Evolutionary conservation across 2,329 filamentous ascomycete species (phyloP).

Genomic region (Botrytis galanthina): DNA sequence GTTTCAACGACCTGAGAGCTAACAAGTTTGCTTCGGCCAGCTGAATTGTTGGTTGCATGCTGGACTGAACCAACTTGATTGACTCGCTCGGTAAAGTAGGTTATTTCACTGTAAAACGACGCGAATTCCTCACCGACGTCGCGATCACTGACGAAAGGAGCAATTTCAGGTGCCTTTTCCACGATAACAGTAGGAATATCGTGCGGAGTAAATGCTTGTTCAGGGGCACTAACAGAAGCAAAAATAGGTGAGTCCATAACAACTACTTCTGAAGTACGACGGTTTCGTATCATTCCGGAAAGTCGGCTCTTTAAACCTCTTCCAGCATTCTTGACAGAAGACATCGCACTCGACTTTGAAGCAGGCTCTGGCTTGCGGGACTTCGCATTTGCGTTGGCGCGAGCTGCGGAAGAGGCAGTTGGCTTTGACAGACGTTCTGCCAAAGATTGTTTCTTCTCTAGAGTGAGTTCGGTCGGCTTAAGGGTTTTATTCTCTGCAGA

Average conservation of each 20-base stretch:
- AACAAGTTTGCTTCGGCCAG: background rate
- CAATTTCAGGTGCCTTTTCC: background rate
- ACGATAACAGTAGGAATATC: background rate
- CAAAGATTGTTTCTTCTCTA: background rate
- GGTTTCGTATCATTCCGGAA: slow-evolving; percentile 6
- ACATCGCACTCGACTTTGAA: background rate
- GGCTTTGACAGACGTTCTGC: background rate
- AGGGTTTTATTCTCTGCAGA: background rate
- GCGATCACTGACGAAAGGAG: background rate
- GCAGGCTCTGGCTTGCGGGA: background rate
- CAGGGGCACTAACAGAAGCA: background rate
- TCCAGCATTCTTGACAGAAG: slow-evolving; percentile 17
- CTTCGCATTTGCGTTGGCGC: background rate
- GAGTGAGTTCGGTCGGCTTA: background rate
- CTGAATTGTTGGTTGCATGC: background rate
- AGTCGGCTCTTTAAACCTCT: slow-evolving; percentile 16
- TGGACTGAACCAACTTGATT: background rate
- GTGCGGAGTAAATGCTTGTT: background rate
- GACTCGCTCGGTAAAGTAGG: background rate
- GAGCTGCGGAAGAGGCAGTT: background rate
- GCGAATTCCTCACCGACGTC: background rate
- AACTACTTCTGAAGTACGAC: background rate
- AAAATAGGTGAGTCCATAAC: too few relatives aligned
- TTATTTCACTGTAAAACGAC: background rate
- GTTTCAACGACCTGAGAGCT: too few relatives aligned